A percentile compares a stretch with the other conserved stretches of the same genome.
Evolutionary conservation across 768 basidiomycete species (phyloP).

Genomic region (Amanita muscaria): DNA sequence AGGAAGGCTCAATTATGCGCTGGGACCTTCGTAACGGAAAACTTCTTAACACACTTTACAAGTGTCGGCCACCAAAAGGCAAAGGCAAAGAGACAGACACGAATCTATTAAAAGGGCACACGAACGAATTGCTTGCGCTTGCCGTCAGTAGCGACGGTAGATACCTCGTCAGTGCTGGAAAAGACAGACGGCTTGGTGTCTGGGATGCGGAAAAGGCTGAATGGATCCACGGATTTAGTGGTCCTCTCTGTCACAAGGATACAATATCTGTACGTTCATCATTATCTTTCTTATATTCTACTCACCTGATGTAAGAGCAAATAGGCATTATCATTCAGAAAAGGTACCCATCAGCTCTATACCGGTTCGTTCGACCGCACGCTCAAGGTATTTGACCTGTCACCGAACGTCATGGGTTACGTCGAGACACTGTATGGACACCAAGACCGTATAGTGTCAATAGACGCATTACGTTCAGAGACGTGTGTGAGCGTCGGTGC

Average conservation of each 20-base stretch:
- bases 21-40: constrained; percentile 69
- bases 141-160: constrained; percentile 82
- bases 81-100: constrained; percentile 39
- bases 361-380: constrained; percentile 81
- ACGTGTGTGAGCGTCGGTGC: constrained; percentile 83
- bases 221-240: constrained; percentile 79
- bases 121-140: constrained; percentile 75
- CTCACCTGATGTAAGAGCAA: constrained; percentile 5
- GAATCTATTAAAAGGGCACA: constrained; percentile 61
- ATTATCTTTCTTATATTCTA: constrained; percentile 2
- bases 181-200: constrained; percentile 71
- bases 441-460: constrained; percentile 72
- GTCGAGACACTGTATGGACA: constrained; percentile 97
- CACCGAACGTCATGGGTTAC: constrained; percentile 73
- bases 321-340: constrained; percentile 68
- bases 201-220: constrained; percentile 74
- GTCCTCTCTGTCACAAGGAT: constrained; percentile 59
- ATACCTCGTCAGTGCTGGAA: constrained; percentile 80
- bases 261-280: constrained; percentile 25
- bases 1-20: constrained; percentile 85
- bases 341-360: constrained; percentile 67
- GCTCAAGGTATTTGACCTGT: constrained; percentile 74
- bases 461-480: constrained; percentile 80
- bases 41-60: constrained; percentile 50
- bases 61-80: constrained; percentile 36